phyloP scores from a whole-genome alignment of 1,284 basidiomycete species.

The Heterobasidion annosum region DNA sequence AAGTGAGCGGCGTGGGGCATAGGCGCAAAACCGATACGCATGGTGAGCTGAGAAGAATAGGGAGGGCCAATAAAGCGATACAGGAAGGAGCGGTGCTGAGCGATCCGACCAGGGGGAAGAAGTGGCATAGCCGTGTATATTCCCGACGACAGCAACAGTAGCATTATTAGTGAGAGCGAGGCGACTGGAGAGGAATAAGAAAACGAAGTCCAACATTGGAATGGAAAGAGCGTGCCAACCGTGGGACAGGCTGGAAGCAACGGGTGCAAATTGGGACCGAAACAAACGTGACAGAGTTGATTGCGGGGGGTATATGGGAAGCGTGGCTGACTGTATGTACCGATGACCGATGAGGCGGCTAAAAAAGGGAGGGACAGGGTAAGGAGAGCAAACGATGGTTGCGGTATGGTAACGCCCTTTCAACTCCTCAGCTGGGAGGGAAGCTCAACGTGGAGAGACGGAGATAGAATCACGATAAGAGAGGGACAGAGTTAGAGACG shows the following conservation, averaged over 20 bases:
- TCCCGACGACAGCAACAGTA: slow-evolving; percentile 2
- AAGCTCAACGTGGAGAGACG: background rate
- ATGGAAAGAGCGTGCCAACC: background rate
- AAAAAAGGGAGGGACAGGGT: slow-evolving; percentile 10
- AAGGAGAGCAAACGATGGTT: too few species aligned
- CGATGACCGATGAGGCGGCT: slow-evolving; percentile 18
- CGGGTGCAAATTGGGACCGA: background rate
- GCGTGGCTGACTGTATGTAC: slow-evolving; percentile 20
- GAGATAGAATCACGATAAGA: background rate
- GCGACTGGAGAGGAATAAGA: background rate
- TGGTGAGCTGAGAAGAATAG: background rate
- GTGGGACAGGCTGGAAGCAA: background rate
- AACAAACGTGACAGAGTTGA: slow-evolving; percentile 16
- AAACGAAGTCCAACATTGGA: background rate
- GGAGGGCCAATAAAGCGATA: background rate
- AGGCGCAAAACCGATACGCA: too few species aligned
- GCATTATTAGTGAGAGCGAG: background rate
- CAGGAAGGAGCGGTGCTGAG: background rate
- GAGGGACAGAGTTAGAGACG: background rate
- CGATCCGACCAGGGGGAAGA: background rate
- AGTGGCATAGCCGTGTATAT: slow-evolving; percentile 3
- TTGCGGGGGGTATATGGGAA: slow-evolving; percentile 27
- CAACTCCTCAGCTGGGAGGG: background rate
- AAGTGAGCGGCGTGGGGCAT: background rate
- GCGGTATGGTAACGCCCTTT: background rate